Base-by-base conservation (phyloP, 177 flowering plant species). In the Vitis hybrid region DNA sequence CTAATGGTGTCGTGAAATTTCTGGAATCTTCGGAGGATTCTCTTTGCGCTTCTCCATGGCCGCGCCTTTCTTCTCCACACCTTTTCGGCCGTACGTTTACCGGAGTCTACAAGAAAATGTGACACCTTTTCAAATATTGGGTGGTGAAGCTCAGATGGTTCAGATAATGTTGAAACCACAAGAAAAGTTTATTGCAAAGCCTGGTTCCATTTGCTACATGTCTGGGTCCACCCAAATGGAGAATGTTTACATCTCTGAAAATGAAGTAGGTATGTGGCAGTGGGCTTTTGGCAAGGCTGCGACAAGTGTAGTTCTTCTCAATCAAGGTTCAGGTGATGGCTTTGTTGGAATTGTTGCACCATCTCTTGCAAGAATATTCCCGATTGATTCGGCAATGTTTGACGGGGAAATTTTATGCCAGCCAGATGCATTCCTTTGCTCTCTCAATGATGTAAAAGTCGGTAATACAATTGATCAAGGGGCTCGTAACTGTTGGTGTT, bases 341-440 rank as follows among this genome's bases (percentile, higher is more conserved):
- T 95, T 86, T 86, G 91, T 93, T 77, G 99, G 98, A 61, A 90
- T 95, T 76, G 92, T 97, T 70, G 98, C 99, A 65, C 97, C 99
- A 66, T 88, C 97, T 64, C 85, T 93, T 70, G 93, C 97, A 72
- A 88, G 91, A 80, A 86, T 93, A 72, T 87, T 95, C 58, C 98
- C 99, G 99, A 87, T 95, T 83, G 97, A 95, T 83, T 77, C 93
- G 78, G 94, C 97, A 16, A 77, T 76, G 75, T 88, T 95, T 77
- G 91, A 94, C 12, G 98, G 99, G 70, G 91, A 91, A 74, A 76
- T 95, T 69, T 71, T 91, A 72, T 95, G 99, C 77, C 85, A 95
- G 99, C 97, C 98, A 84, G 99, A 95, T 91, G 96, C 97, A 63
- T 95, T 95, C 70, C 96, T 95, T 72, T 95, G 99, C 83, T 95